phyloP scores from a whole-genome alignment of 2,329 filamentous ascomycete species.

The Zasmidium cellare region DNA sequence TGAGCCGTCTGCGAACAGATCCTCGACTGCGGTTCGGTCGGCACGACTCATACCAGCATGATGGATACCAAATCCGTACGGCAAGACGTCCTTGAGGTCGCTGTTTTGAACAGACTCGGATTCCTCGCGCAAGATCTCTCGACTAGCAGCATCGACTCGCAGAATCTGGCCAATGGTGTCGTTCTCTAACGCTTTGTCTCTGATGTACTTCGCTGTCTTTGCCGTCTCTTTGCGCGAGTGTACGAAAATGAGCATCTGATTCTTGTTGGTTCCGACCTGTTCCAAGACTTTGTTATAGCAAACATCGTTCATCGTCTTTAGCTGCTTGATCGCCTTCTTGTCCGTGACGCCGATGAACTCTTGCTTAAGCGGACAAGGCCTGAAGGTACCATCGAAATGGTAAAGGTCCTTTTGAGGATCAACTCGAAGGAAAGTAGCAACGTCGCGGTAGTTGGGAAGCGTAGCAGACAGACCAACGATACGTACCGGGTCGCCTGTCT shows the following conservation, averaged over 20 bases:
- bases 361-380: conserved; percentile 91
- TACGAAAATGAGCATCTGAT: conserved; percentile 99
- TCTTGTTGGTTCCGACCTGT: conserved; percentile 86
- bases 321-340: conserved; percentile 96
- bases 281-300: conserved; percentile 97
- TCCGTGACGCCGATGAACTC: conserved; percentile 98
- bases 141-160: conserved; percentile 85
- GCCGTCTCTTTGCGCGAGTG: conserved; percentile 98
- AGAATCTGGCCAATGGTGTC: conserved; percentile 97
- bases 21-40: conserved; percentile 94
- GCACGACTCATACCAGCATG: conserved; percentile 95
- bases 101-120: conserved; percentile 78
- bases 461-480: conserved; percentile 92
- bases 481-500: conserved; percentile 89
- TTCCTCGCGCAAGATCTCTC: conserved; percentile 84
- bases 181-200: conserved; percentile 94
- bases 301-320: conserved; percentile 99
- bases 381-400: conserved; percentile 92
- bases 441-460: conserved; percentile 93
- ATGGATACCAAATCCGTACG: conserved; percentile 97
- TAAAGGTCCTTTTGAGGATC: conserved; percentile 84
- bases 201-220: conserved; percentile 93
- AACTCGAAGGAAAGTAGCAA: conserved; percentile 90
- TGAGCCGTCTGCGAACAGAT: conserved; percentile 85
- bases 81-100: conserved; percentile 89